Evolutionary conservation across 2,329 filamentous ascomycete species (phyloP), one percentile per base, ranked within the genome.

Genomic region (Colletotrichum lini): DNA sequence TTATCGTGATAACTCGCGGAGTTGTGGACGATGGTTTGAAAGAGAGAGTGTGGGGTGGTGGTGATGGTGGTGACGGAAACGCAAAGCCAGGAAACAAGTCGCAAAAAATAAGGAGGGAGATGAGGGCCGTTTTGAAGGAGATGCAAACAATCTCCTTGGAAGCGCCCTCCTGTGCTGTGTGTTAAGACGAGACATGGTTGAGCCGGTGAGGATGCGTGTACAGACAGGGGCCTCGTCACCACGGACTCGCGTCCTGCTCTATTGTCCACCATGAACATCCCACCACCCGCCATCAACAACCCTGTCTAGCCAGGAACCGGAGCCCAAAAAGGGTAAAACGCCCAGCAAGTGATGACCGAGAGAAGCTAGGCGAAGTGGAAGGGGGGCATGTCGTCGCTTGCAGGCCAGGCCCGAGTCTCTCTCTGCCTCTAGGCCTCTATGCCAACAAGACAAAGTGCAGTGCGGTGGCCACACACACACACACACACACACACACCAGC

Each of bases 281-380:
- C 63, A 52, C 50, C 42, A 44, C 40, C 59, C 26, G 62, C 64
- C 49, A 18, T 30, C 45, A 42, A 45, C 30, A 57, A 44, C 68
- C 68, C 58, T 68, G 65, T 42, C 52, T 71, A 68, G 68, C 45
- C 68, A 71, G 68, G 68, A 71, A 71, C 68, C 30, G 68, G 58
- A 44, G 9, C 6, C 64, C 58, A 18, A 47, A 71, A 71, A 47
- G 40, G 68, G 65, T 53, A 71, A 71, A 26, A 58, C 50, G 50
- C n/a, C 50, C 61, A 64, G 50, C 49, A 57, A 58, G 67, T 70
- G 59, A 60, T 70, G 67, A 66, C 62, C 62, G 67, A 70, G 60
- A 68, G 50, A 60, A 60, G 66, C 35, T 57, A 52, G 52, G 26
- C 59, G 35, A 63, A 45, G 44, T 68, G 65, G 65, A 42, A 50